phyloP scores from a whole-genome alignment of 306 rosid species.

The Trifolium dubium region DNA sequence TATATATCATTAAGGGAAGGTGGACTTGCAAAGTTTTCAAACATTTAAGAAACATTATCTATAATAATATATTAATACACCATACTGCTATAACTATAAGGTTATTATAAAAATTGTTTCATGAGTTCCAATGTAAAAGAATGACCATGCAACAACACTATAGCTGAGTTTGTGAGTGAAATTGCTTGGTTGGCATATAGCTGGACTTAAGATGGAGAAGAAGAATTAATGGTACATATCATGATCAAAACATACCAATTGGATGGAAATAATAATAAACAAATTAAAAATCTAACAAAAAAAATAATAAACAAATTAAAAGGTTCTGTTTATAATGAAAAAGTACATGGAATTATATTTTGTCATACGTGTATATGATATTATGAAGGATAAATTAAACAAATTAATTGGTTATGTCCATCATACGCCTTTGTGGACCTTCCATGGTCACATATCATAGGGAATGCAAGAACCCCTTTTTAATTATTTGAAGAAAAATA shows the following conservation, averaged over 20 bases:
- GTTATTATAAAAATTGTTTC: slow-evolving; percentile 34
- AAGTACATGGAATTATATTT: slow-evolving; percentile 30
- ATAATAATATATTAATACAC: background rate
- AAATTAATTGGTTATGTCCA: slow-evolving; percentile 29
- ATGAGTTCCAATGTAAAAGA: slow-evolving; percentile 46
- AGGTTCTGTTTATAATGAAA: slow-evolving; percentile 7
- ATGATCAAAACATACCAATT: slow-evolving; percentile 29
- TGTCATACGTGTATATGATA: slow-evolving; percentile 22
- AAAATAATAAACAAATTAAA: slow-evolving; percentile 27
- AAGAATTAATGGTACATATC: slow-evolving; percentile 2
- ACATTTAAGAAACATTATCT: slow-evolving; percentile 9
- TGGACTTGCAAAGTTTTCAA: slow-evolving; percentile 34
- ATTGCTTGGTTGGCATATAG: slow-evolving; percentile 48
- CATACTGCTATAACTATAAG: slow-evolving; percentile 28
- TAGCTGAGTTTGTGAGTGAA: slow-evolving; percentile 24
- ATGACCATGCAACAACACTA: slow-evolving; percentile 31
- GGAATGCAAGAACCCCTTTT: slow-evolving; percentile 38
- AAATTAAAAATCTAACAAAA: background rate
- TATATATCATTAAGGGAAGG: slow-evolving; percentile 30
- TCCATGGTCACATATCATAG: slow-evolving; percentile 53
- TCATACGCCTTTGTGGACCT: slow-evolving; percentile 53
- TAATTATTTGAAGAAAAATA: background rate
- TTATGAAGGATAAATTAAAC: slow-evolving; percentile 17
- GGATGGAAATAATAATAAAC: slow-evolving; percentile 28
- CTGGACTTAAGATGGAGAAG: slow-evolving; percentile 29